Conservation (phyloP, 2,329 filamentous ascomycete species). For the Ceratocystis variospora region DNA sequence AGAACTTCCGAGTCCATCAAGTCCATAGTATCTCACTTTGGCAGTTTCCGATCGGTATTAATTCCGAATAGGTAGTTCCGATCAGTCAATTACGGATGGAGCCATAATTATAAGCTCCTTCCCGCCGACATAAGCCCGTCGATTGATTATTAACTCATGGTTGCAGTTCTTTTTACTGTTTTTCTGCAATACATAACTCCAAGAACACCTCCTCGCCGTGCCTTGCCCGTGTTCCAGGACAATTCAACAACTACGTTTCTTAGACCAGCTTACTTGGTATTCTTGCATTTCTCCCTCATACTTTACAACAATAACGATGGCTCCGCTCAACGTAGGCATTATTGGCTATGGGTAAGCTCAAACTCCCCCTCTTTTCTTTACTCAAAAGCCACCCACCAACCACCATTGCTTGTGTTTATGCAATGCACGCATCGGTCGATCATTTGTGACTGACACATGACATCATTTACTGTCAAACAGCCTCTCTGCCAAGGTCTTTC, state of each 20-base stretch:
- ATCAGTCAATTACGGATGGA: neutral
- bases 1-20: neutral
- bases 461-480: constrained; percentile 24
- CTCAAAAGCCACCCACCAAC: neutral
- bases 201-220: no score
- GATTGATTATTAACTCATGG: neutral
- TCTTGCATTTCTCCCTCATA: neutral
- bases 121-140: neutral
- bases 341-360: constrained; percentile 37
- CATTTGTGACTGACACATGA: neutral
- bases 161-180: no score
- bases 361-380: neutral
- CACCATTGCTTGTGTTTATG: neutral
- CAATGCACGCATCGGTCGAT: neutral
- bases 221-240: neutral
- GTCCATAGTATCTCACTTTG: neutral
- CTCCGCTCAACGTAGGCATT: constrained; percentile 36
- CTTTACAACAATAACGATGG: constrained; percentile 1
- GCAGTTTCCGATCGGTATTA: neutral
- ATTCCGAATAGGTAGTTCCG: neutral
- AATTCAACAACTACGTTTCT: neutral
- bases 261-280: neutral
- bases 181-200: no score
- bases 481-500: constrained; percentile 62
- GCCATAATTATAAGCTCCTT: neutral